These are phyloP conservation scores for Lipomyces spencermartinsiae DNA, from an alignment of 805 yeast species.

Conservation along the genomic window DNA sequence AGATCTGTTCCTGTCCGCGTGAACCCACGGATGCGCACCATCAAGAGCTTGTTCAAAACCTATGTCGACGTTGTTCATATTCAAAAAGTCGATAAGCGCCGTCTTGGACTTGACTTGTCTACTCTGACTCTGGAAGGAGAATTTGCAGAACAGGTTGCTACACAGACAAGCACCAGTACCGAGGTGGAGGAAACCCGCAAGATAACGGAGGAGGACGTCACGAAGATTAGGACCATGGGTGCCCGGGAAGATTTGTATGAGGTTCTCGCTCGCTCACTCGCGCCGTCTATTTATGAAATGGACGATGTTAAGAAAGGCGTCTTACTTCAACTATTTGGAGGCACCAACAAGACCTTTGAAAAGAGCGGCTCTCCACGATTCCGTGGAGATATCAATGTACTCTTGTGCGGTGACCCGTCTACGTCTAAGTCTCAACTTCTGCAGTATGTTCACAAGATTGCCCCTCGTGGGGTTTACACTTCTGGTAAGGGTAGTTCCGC, in stretches of 20 bases:
- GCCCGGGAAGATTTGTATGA: slow-evolving; percentile 82
- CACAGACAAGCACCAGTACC: slow-evolving; percentile 47
- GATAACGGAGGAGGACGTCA: slow-evolving; percentile 72
- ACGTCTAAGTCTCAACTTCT: slow-evolving; percentile 94
- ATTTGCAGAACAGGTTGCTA: slow-evolving; percentile 49
- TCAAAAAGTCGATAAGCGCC: slow-evolving; percentile 79
- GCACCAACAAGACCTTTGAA: slow-evolving; percentile 83
- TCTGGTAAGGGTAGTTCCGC: slow-evolving; percentile 99
- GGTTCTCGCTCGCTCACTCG: slow-evolving; percentile 83
- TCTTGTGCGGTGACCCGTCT: slow-evolving; percentile 97
- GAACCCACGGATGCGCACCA: slow-evolving; percentile 80
- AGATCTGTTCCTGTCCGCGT: slow-evolving; percentile 90
- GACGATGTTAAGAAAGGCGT: slow-evolving; percentile 98
- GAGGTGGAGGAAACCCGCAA: slow-evolving; percentile 80
- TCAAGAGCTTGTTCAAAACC: slow-evolving; percentile 86
- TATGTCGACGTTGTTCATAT: slow-evolving; percentile 94
- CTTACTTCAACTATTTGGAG: slow-evolving; percentile 90
- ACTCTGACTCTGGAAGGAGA: slow-evolving; percentile 62
- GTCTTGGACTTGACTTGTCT: slow-evolving; percentile 80
- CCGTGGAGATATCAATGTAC: slow-evolving; percentile 92
- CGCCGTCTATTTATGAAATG: slow-evolving; percentile 96
- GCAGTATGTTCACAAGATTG: slow-evolving; percentile 94
- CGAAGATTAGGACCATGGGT: slow-evolving; percentile 64
- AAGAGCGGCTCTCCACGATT: slow-evolving; percentile 85
- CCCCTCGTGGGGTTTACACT: slow-evolving; percentile 97